Evolutionary conservation across 768 basidiomycete species (phyloP), one percentile per base, ranked within the genome.

Genomic region (Psilocybe cyanescens): DNA sequence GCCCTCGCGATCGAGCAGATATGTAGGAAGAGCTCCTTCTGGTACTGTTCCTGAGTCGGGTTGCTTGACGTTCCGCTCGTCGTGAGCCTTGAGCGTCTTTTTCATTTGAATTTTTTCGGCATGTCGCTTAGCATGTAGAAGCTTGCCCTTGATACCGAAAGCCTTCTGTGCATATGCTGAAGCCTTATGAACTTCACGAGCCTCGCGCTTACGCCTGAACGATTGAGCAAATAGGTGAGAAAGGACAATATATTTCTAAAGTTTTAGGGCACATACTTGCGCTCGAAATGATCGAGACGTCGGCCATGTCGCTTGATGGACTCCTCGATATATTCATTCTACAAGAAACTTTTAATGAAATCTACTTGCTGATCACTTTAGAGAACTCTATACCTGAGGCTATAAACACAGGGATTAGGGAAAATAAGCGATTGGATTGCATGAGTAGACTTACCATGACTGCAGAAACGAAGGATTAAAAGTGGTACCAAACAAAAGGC

Each of bases 301-400:
- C 95, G 86, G 73, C 97, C 97, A 86, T 98, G 93, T 56, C 95
- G 90, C 79, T 94, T 95, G 76, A 98, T 96, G 72, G 94, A 92
- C 81, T 99, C 97, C 76, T 99, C 97, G 76, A 99, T 99, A 76
- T 99, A 98, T 75, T 98, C 96, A 83, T 99, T 99, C 94, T 99
- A 59, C 37, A 41, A 54, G 44, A 55, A 9, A 50, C 28, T 30
- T 30, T 55, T 59, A 45, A 49, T 24, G 37, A 39, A 19, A 28
- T 55, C n/a, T 17, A 58, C 19, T 9, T n/a, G 16, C 44, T 37
- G 49, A 12, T 39, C 16, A 24, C 46, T 4, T 49, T 45, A 4
- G 7, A 33, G 47, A 33, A 1, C 57, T 24, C 9, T 62, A 57
- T 79, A 90, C 89, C 86, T 91, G 89, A 71, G 89, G 89, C 89